Conservation (phyloP, 169 alveolate species). For the Besnoitia besnoiti region DNA sequence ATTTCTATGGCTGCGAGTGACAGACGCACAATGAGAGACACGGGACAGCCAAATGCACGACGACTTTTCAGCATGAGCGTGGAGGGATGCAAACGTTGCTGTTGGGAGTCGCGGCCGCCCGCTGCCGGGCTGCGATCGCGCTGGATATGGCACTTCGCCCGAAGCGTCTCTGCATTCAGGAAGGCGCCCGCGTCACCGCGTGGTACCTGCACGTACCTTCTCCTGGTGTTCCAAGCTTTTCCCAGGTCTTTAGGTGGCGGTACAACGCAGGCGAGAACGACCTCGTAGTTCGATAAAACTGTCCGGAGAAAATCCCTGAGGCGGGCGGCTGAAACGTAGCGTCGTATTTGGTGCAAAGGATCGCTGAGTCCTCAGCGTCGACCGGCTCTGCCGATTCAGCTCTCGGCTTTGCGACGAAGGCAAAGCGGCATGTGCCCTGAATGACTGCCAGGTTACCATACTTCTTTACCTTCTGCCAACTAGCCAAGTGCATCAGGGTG, state of each 20-base stretch:
- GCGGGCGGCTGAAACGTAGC: neutral
- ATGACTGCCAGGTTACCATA: neutral
- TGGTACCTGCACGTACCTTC: neutral
- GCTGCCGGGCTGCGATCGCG: too few relatives aligned
- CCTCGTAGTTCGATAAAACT: neutral
- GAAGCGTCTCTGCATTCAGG: too few relatives aligned
- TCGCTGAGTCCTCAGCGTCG: neutral
- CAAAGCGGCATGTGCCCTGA: constrained; percentile 25
- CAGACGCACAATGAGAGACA: neutral
- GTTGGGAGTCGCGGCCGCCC: too few relatives aligned
- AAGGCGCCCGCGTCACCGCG: too few relatives aligned
- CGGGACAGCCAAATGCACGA: too few relatives aligned
- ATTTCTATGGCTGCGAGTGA: neutral
- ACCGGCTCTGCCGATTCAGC: neutral
- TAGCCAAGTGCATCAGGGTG: neutral
- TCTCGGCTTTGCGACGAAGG: neutral
- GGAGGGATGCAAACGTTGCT: too few relatives aligned
- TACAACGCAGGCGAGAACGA: neutral
- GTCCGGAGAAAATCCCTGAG: neutral
- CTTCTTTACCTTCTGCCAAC: neutral
- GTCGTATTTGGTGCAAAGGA: neutral
- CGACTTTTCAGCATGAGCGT: too few relatives aligned
- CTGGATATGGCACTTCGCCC: too few relatives aligned
- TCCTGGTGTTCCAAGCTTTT: neutral
- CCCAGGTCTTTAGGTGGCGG: constrained; percentile 5